Percentiles rank a stretch among this genome's conserved stretches.
These are phyloP conservation scores for Diaporthe sp. DNA, from an alignment of 2,329 filamentous ascomycete genomes.

Conservation along the genomic window DNA sequence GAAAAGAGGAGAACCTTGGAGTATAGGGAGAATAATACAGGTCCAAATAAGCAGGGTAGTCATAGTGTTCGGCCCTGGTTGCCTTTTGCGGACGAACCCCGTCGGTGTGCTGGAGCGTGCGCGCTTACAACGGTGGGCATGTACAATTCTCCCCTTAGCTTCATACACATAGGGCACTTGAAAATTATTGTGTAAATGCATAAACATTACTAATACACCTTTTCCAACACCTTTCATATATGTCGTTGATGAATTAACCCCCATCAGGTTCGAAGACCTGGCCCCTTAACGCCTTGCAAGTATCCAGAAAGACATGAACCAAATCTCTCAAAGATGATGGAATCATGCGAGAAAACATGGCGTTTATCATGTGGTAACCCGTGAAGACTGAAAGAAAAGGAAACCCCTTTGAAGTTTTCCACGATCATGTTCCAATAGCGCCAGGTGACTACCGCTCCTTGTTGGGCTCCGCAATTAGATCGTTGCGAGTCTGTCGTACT, in stretches of 20 bases:
- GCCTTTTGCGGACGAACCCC: too few species aligned
- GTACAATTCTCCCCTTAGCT: not conserved
- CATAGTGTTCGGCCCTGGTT: not conserved
- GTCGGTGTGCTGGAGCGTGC: not conserved
- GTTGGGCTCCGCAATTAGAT: not conserved
- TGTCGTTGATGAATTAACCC: not conserved
- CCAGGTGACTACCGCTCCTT: not conserved
- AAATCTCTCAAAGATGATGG: too few species aligned
- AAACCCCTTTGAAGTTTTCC: not conserved
- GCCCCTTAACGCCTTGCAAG: slow-evolving; percentile 11
- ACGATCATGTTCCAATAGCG: not conserved
- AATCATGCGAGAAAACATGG: not conserved
- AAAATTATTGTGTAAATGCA: not conserved
- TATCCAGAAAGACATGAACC: not conserved
- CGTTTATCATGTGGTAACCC: not conserved
- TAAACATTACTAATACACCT: slow-evolving; percentile 13
- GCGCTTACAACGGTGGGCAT: too few species aligned
- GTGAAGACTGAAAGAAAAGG: not conserved
- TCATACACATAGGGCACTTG: not conserved
- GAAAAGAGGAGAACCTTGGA: too few species aligned
- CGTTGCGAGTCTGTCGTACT: not conserved
- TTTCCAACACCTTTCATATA: not conserved
- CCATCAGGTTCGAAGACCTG: not conserved
- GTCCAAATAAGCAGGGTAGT: not conserved
- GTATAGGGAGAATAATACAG: too few species aligned